A percentile compares a stretch with the other conserved stretches of the same genome.
Evolutionary conservation across 1,284 basidiomycete genomes (phyloP).

Genomic region (Fomitopsis schrenkii): DNA sequence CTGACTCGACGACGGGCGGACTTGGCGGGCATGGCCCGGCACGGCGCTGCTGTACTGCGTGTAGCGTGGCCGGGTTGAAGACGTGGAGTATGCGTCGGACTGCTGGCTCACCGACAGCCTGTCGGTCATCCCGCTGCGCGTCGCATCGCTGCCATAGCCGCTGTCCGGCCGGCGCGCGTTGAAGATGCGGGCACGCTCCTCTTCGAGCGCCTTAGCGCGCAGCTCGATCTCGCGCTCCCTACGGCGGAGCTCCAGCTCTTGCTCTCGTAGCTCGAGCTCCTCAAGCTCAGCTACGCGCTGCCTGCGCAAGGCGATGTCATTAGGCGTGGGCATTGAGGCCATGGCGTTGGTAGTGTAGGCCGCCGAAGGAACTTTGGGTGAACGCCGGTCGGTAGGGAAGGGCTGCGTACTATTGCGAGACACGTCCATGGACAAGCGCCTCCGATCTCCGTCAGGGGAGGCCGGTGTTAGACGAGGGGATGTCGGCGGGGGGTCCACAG

Average conservation of each 20-base stretch:
- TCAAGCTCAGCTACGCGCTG: constrained; percentile 47
- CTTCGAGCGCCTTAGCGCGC: constrained; percentile 39
- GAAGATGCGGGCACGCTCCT: constrained; percentile 18
- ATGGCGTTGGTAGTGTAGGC: constrained; percentile 6
- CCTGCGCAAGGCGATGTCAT: constrained; percentile 33
- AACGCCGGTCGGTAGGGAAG: neutral
- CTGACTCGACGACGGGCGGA: constrained; percentile 13
- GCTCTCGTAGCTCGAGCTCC: constrained; percentile 47
- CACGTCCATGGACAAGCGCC: constrained; percentile 14
- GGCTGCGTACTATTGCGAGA: constrained; percentile 14
- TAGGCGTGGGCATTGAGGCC: constrained; percentile 3
- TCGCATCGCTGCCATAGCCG: constrained; percentile 23
- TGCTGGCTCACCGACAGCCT: constrained; percentile 12
- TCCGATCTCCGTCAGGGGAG: constrained; percentile 19
- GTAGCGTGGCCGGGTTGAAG: constrained; percentile 11
- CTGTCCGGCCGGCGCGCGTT: constrained; percentile 18
- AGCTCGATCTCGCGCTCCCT: constrained; percentile 58
- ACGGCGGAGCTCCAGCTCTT: constrained; percentile 48
- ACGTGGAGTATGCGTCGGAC: constrained; percentile 9
- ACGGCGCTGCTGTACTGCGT: constrained; percentile 39
- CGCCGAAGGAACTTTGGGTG: constrained; percentile 4
- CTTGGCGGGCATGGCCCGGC: constrained; percentile 34
- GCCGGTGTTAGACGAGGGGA: constrained; percentile 22
- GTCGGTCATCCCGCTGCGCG: constrained; percentile 9
- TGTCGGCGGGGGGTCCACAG: neutral